Percentiles rank a stretch among this genome's conserved stretches.
Conservation (phyloP, 78 protist species). For the Dictyostelium purpureum region DNA sequence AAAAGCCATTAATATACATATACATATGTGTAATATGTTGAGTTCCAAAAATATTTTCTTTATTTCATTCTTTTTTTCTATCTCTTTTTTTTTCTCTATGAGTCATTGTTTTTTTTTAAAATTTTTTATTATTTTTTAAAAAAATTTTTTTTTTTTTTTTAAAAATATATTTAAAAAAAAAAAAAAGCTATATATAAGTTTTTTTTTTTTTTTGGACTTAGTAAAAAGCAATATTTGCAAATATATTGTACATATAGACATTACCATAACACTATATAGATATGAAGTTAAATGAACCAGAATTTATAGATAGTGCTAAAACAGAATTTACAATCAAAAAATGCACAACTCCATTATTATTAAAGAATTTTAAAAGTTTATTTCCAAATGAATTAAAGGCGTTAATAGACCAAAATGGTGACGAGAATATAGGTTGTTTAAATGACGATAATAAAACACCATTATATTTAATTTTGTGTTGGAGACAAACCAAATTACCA, state of each 20-base stretch:
- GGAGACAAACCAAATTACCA: constrained; percentile 36
- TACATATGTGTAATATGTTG: too few species aligned
- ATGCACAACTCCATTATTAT: not conserved
- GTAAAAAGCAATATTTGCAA: too few species aligned
- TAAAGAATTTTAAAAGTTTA: constrained; percentile 22
- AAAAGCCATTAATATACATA: too few species aligned
- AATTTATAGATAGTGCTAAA: not conserved
- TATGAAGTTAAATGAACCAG: constrained; percentile 7
- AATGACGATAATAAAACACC: not conserved
- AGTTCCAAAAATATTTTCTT: too few species aligned
- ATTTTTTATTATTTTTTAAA: not conserved
- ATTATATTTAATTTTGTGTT: not conserved
- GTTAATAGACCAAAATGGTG: not conserved
- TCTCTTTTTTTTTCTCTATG: not conserved
- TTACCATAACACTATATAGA: not conserved
- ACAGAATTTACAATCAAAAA: constrained; percentile 37
- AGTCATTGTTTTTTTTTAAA: not conserved
- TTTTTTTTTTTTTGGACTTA: not conserved
- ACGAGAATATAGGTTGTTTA: not conserved
- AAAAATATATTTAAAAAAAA: too few species aligned
- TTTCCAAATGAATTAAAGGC: constrained; percentile 27
- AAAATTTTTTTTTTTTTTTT: not conserved
- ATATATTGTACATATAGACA: too few species aligned
- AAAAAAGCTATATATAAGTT: too few species aligned
- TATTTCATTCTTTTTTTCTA: too few species aligned